phyloP scores from a whole-genome alignment of 1,284 basidiomycete species.

The Cryptococcus sp. region DNA sequence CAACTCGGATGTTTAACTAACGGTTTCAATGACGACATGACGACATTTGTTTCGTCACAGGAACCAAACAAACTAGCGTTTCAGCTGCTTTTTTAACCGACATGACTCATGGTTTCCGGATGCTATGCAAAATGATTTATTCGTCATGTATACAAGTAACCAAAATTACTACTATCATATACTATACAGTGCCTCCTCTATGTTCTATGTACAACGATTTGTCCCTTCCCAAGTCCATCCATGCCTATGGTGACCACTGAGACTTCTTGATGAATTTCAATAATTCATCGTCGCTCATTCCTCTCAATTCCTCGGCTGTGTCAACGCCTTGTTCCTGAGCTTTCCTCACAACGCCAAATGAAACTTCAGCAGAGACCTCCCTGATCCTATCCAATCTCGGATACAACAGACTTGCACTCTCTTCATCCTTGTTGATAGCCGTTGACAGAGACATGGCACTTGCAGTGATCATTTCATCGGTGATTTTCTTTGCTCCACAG shows the following conservation, averaged over 20 bases:
- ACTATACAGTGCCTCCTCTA: too few relatives aligned
- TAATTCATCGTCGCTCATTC: constrained; percentile 15
- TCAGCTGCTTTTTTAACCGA: too few relatives aligned
- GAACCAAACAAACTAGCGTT: too few relatives aligned
- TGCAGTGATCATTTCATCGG: constrained; percentile 50
- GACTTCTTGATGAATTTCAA: background rate
- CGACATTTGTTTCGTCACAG: too few relatives aligned
- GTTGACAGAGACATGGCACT: constrained; percentile 67
- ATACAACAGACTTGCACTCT: constrained; percentile 61
- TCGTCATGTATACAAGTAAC: too few relatives aligned
- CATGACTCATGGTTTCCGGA: too few relatives aligned
- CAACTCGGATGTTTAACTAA: too few relatives aligned
- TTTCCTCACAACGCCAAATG: constrained; percentile 65
- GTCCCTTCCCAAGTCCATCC: background rate
- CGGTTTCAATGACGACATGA: too few relatives aligned
- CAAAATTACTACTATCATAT: too few relatives aligned
- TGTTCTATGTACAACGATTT: background rate
- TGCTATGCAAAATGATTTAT: too few relatives aligned
- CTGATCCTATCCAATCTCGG: constrained; percentile 73
- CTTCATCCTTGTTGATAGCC: constrained; percentile 70
- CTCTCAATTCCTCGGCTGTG: constrained; percentile 22
- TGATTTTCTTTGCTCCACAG: constrained; percentile 46
- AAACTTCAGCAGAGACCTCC: constrained; percentile 73
- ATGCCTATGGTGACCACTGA: constrained; percentile 2
- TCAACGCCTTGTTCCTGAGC: constrained; percentile 63